phyloP scores from a whole-genome alignment of 805 yeast species.

The Jamesozyma gamospora region DNA sequence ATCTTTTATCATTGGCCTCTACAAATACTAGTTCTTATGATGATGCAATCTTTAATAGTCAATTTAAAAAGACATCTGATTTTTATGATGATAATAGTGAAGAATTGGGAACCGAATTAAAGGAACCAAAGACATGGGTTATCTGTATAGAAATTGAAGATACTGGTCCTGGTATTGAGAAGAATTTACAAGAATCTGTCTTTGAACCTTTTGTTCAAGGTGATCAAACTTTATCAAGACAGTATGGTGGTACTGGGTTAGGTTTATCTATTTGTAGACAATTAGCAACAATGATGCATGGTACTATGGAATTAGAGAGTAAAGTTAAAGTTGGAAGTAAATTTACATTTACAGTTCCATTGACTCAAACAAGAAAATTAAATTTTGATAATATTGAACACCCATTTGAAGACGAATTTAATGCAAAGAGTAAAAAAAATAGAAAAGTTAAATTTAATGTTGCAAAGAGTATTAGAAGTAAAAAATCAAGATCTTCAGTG shows the following conservation, averaged over 20 bases:
- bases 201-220: slow-evolving; percentile 98
- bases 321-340: slow-evolving; percentile 75
- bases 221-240: slow-evolving; percentile 83
- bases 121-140: slow-evolving; percentile 30
- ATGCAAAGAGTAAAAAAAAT: slow-evolving; percentile 41
- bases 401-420: slow-evolving; percentile 60
- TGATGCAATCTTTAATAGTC: slow-evolving; percentile 35
- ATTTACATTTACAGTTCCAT: slow-evolving; percentile 70
- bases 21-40: slow-evolving; percentile 32
- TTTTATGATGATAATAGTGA: slow-evolving; percentile 17
- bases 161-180: slow-evolving; percentile 91
- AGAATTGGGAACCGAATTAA: slow-evolving; percentile 18
- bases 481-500: slow-evolving; percentile 15
- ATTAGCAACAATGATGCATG: slow-evolving; percentile 83
- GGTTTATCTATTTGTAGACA: slow-evolving; percentile 87
- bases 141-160: slow-evolving; percentile 61
- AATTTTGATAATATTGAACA: slow-evolving; percentile 26
- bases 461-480: slow-evolving; percentile 17
- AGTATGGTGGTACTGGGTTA: slow-evolving; percentile 92
- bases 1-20: slow-evolving; percentile 13
- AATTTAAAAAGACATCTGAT: slow-evolving; percentile 27
- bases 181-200: slow-evolving; percentile 67
- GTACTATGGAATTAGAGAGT: slow-evolving; percentile 67
- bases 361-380: slow-evolving; percentile 42
- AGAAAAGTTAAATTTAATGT: slow-evolving; percentile 35